Evolutionary conservation across 192 early-diverging fungal genomes (phyloP), one percentile per base, ranked within the genome.

Genomic region (Backusella liffmaniae): DNA sequence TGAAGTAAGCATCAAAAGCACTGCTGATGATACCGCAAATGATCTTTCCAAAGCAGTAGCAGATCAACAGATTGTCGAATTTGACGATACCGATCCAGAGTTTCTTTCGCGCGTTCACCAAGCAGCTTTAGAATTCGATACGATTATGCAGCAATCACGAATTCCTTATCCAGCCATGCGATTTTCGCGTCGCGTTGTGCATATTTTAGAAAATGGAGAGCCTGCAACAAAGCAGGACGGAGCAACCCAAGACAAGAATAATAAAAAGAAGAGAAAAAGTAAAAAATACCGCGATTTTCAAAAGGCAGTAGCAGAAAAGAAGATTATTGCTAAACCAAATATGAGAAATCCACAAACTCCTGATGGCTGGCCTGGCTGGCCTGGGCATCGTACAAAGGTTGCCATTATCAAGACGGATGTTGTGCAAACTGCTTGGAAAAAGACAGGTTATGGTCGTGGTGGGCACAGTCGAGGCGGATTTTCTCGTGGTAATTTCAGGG

Each of bases 291-390:
- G 80, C 18, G 76, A 74, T 23, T 74, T 70, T 39, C 21, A 77
- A 29, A 77, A 74, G 36, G 76, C 73, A 35, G 56, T 81, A 13
- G 44, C 56, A 30, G 39, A 62, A 9, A 73, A 73, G 8, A 74
- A 56, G 5, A 66, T 79, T 5, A 0, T 36, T 13, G 21, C 59
- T 26, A 46, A 79, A n/a, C 73, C 73, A 3, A 70, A 56, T 26
- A 81, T 81, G 80, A 67, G 80, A 68, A 21, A 81, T 66, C 79
- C 79, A 9, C 56, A 37, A 10, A 68, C 73, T 12, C 73, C 76
- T 36, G 62, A 46, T 39, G 80, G 75, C 21, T 81, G 80, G 80
- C 80, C 80, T 41, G 80, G 80, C 3, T 81, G 73, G 72, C 80
- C 80, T 13, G 80, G 80, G 42, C 35, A 41, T n/a, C 68, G 72